These are phyloP conservation scores for Oidiodendron maius DNA, from an alignment of 495 filamentous ascomycete species.

Conservation along the genomic window DNA sequence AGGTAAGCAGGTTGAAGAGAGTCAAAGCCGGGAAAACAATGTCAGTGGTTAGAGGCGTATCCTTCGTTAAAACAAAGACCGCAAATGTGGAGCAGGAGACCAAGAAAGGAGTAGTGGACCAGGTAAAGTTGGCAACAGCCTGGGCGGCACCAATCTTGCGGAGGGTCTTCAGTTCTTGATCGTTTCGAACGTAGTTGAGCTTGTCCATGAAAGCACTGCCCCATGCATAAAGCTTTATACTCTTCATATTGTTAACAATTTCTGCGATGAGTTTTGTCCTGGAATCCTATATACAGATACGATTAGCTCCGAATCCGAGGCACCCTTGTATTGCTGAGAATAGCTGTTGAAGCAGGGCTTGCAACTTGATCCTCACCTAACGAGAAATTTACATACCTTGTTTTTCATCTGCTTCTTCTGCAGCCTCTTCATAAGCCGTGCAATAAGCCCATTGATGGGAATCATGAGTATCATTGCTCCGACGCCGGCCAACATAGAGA, in stretches of 20 bases:
- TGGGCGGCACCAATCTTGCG: slow-evolving; percentile 93
- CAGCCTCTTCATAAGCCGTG: slow-evolving; percentile 84
- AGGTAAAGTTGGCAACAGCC: slow-evolving; percentile 93
- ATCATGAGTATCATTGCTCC: slow-evolving; percentile 97
- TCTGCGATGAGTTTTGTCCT: slow-evolving; percentile 92
- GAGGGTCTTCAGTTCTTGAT: slow-evolving; percentile 89
- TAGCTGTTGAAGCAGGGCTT: too few species aligned
- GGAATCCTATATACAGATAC: slow-evolving; percentile 60
- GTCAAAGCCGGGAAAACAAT: slow-evolving; percentile 95
- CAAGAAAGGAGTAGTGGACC: slow-evolving; percentile 98
- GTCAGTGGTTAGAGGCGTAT: slow-evolving; percentile 79
- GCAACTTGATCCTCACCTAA: too few species aligned
- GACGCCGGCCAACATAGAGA: slow-evolving; percentile 94
- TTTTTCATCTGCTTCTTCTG: slow-evolving; percentile 99
- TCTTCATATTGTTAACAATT: slow-evolving; percentile 99
- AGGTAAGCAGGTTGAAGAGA: slow-evolving; percentile 88
- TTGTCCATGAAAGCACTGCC: slow-evolving; percentile 95
- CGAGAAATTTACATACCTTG: slow-evolving; percentile 57
- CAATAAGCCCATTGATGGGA: slow-evolving; percentile 90
- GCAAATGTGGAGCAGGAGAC: slow-evolving; percentile 97
- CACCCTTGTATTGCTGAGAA: too few species aligned
- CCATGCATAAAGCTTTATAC: slow-evolving; percentile 99
- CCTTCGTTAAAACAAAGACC: slow-evolving; percentile 80
- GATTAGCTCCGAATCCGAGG: too few species aligned
- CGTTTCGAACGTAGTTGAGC: slow-evolving; percentile 89